These are phyloP conservation scores for Kodamaea sp. DNA, from an alignment of 1,139 yeast genomes.

Conservation along the genomic window DNA sequence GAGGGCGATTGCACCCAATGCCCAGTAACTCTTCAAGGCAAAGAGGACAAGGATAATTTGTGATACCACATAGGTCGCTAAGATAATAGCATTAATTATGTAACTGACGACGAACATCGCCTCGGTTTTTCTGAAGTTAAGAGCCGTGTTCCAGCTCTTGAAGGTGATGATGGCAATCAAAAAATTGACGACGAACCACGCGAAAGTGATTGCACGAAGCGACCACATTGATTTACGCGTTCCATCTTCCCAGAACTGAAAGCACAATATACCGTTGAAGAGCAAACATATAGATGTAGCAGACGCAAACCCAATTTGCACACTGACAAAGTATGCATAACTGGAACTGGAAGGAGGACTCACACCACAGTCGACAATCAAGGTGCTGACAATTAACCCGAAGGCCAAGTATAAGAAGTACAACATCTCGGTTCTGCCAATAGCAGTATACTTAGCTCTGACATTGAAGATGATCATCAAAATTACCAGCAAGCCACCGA, in stretches of 20 bases:
- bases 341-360: constrained; percentile 78
- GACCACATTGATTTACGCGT: constrained; percentile 62
- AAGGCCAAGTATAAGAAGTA: constrained; percentile 66
- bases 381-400: constrained; percentile 59
- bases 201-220: constrained; percentile 48
- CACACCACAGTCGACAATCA: constrained; percentile 90
- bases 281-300: constrained; percentile 69
- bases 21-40: constrained; percentile 80
- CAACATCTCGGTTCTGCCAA: constrained; percentile 86
- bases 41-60: constrained; percentile 71
- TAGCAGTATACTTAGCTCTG: constrained; percentile 86
- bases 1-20: constrained; percentile 73
- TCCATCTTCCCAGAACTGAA: constrained; percentile 95
- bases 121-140: constrained; percentile 48
- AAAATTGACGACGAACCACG: constrained; percentile 65
- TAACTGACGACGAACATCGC: constrained; percentile 71
- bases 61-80: constrained; percentile 63
- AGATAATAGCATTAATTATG: constrained; percentile 65
- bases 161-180: constrained; percentile 71
- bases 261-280: constrained; percentile 76
- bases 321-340: constrained; percentile 80
- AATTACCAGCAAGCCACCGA: constrained; percentile 66
- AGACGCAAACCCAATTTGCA: constrained; percentile 74
- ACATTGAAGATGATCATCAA: constrained; percentile 77
- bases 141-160: constrained; percentile 59